Percentiles rank a stretch among this genome's conserved stretches.
Evolutionary conservation across 208 protist species (phyloP).

Genomic region (Plasmodiophora brassicae): DNA sequence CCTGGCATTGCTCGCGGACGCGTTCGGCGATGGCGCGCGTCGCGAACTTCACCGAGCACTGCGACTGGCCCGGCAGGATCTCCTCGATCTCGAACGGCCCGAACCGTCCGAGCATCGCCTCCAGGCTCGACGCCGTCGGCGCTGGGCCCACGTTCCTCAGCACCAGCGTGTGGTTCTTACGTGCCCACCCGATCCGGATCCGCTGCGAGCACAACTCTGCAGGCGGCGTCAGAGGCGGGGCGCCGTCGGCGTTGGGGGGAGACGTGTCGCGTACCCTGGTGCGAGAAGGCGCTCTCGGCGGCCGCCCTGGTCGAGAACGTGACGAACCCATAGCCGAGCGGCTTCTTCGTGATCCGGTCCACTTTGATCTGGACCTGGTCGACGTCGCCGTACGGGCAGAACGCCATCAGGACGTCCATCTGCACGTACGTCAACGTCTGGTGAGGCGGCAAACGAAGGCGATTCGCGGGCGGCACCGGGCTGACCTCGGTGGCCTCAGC

Average conservation of each 20-base stretch:
- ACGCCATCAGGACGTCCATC: background rate
- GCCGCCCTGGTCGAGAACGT: background rate
- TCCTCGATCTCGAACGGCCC: no score
- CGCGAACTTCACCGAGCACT: background rate
- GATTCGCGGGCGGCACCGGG: no score
- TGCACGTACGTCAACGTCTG: background rate
- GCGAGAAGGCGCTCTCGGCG: background rate
- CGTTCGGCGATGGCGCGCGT: background rate
- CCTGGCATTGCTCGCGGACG: background rate
- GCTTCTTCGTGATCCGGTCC: background rate
- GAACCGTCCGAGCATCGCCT: background rate
- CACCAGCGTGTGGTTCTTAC: background rate
- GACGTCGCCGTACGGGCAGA: background rate
- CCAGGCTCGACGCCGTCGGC: no score
- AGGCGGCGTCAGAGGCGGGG: no score
- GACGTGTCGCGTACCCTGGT: no score
- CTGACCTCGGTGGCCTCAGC: background rate
- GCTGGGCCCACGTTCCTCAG: background rate
- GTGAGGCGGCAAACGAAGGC: background rate
- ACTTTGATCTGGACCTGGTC: background rate
- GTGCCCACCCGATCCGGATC: background rate
- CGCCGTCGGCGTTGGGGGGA: no score
- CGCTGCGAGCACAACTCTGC: background rate
- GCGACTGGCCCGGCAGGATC: no score
- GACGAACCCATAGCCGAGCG: background rate